Evolutionary conservation across 768 basidiomycete species (phyloP).

Genomic region (Naganishia friedmannii): DNA sequence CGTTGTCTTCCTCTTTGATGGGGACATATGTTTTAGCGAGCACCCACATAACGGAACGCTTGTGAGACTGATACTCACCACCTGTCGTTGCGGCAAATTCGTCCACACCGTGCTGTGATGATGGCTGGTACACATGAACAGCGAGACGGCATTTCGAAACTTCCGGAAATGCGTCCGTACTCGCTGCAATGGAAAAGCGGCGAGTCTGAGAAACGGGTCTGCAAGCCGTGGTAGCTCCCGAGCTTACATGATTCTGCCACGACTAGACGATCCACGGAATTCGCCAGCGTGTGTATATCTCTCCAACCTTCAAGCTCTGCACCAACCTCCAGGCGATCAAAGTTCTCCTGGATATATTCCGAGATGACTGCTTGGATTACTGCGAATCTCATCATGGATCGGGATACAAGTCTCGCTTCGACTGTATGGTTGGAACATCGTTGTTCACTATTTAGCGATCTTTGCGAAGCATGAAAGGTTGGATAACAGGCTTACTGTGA

Average conservation of each 20-base stretch:
- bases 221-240: not conserved
- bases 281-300: slow-evolving; percentile 65
- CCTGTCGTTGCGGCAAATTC: slow-evolving; percentile 61
- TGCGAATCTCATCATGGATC: slow-evolving; percentile 17
- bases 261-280: slow-evolving; percentile 72
- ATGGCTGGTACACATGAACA: slow-evolving; percentile 85
- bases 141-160: slow-evolving; percentile 56
- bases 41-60: slow-evolving; percentile 12
- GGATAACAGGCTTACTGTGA: not conserved
- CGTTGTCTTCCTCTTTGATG: slow-evolving; percentile 56
- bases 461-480: not conserved
- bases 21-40: not conserved
- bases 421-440: not conserved
- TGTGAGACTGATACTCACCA: slow-evolving; percentile 12
- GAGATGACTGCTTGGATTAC: slow-evolving; percentile 55
- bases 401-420: slow-evolving; percentile 16
- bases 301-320: slow-evolving; percentile 73
- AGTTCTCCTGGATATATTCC: slow-evolving; percentile 60
- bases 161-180: slow-evolving; percentile 26
- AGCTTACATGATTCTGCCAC: slow-evolving; percentile 60
- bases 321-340: slow-evolving; percentile 67
- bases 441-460: not conserved
- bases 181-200: not conserved
- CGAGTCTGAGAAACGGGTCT: not conserved
- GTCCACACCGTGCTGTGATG: slow-evolving; percentile 59